Conservation (phyloP, 2,329 filamentous ascomycete species). For the Cryphonectria radicalis region DNA sequence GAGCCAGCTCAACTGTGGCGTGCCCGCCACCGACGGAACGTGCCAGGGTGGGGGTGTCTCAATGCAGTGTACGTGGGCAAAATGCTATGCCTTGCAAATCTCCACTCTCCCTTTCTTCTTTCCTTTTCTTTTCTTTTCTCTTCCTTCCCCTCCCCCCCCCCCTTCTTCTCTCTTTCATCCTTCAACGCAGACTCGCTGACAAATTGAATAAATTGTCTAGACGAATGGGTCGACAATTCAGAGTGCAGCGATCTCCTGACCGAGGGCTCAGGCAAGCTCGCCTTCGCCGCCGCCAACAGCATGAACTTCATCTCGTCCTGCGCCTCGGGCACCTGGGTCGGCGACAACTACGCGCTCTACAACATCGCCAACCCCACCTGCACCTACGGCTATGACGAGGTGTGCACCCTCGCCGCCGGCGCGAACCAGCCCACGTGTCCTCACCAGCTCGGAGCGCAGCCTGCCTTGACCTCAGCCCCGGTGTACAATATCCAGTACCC, state of each 20-base stretch:
- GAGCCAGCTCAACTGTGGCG: conserved; percentile 60
- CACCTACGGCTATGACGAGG: conserved; percentile 55
- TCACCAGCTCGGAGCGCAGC: conserved; percentile 16
- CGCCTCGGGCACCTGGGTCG: conserved; percentile 54
- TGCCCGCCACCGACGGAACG: conserved; percentile 51
- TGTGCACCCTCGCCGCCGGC: conserved; percentile 44
- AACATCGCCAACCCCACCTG: conserved; percentile 59
- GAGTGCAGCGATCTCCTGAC: conserved; percentile 56
- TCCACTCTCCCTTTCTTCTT: not conserved
- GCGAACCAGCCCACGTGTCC: conserved; percentile 14
- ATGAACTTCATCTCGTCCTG: conserved; percentile 58
- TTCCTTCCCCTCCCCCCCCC: not conserved
- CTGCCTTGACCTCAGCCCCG: conserved; percentile 10
- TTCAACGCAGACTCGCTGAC: not conserved
- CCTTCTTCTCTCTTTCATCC: no score
- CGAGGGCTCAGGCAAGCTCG: conserved; percentile 53
- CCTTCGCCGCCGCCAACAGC: conserved; percentile 60
- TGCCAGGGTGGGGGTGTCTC: conserved; percentile 52
- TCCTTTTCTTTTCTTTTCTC: not conserved
- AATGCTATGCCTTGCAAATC: not conserved
- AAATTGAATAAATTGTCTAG: conserved; percentile 32
- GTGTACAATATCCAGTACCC: conserved; percentile 21
- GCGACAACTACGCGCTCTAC: conserved; percentile 55
- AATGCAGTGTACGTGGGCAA: conserved; percentile 42
- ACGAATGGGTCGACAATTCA: conserved; percentile 50